Base-by-base conservation (phyloP, 2,329 filamentous ascomycete species). In the Nemania bipapillata region DNA sequence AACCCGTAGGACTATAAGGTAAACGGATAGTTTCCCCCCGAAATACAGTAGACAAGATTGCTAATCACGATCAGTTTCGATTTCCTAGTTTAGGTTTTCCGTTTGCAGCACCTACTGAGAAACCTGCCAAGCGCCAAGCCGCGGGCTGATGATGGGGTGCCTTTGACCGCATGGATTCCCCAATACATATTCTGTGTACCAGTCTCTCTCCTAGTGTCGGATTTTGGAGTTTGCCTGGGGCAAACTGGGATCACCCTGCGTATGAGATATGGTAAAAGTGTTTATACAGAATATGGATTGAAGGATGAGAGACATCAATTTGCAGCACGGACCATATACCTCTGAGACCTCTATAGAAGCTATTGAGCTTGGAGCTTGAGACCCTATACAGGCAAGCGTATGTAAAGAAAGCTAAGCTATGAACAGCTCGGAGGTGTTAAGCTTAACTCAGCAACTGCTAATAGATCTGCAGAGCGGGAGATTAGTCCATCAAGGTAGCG, bases 121-220 rank as follows among this genome's bases (percentile, higher is more conserved):
- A 50, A 52, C 26, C 28, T n/a, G 61, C 61, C 61, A 58, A 65
- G 62, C 42, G 47, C 54, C 47, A 52, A 64, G 61, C 52, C 17
- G 52, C 60, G 37, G 52, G 52, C 35, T 20, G 22, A 20, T 28
- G 32, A 24, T 32, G 26, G 12, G 9, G 4, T 37, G 49, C 11
- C 24, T 45, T 42, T n/a, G 50, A 35, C 2, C 5, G 49, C 58
- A 66, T 55, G 63, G 66, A 59, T 66, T 69, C 63, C 63, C 66
- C 63, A 60, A 53, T 2, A 35, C n/a, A n/a, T n/a, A n/a, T n/a
- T n/a, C n/a, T n/a, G n/a, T n/a, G n/a, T n/a, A n/a, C n/a, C n/a
- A n/a, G n/a, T n/a, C n/a, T n/a, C n/a, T n/a, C 9, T 55, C 7
- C 40, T 42, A 45, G 28, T 49, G 42, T 67, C 22, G 20, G 42